phyloP scores from a whole-genome alignment of 768 basidiomycete species.

The Sutorius australiensis region DNA sequence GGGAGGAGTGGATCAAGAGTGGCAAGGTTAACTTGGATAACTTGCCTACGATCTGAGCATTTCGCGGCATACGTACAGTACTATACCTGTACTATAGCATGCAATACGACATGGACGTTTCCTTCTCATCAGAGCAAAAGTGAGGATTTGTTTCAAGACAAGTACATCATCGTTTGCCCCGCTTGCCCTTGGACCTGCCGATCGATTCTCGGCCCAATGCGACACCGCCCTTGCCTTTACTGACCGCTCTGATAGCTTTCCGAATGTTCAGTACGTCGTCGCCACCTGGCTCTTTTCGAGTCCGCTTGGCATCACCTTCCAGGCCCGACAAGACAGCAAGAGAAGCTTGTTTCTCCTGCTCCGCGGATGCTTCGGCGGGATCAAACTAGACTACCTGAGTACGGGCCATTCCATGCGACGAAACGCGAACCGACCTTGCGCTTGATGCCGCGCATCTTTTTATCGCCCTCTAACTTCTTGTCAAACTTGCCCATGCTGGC shows the following conservation, averaged over 20 bases:
- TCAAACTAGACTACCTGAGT: conserved; percentile 62
- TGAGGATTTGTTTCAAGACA: background rate
- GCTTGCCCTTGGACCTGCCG: conserved; percentile 24
- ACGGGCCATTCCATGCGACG: background rate
- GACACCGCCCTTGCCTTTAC: conserved; percentile 62
- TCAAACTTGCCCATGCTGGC: conserved; percentile 97
- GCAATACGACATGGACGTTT: conserved; percentile 2
- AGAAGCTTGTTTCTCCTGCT: conserved; percentile 67
- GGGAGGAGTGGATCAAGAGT: conserved; percentile 80
- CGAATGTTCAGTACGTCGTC: conserved; percentile 74
- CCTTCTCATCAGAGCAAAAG: too few relatives aligned
- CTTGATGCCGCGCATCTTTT: conserved; percentile 82
- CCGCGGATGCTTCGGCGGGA: conserved; percentile 63
- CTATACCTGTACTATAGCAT: too few relatives aligned
- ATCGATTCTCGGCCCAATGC: conserved; percentile 47
- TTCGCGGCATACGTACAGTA: too few relatives aligned
- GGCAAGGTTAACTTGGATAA: conserved; percentile 55
- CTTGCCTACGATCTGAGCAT: conserved; percentile 13
- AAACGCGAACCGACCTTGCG: conserved; percentile 63
- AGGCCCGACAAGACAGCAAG: conserved; percentile 74
- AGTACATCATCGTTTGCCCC: conserved; percentile 23
- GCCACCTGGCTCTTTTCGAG: conserved; percentile 40
- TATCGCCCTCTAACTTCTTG: conserved; percentile 85
- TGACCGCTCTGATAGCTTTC: conserved; percentile 80
- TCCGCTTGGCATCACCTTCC: conserved; percentile 63